A percentile compares a stretch with the other conserved stretches of the same genome.
Evolutionary conservation across 805 yeast genomes (phyloP).

Genomic region (Yamadazyma sp.): DNA sequence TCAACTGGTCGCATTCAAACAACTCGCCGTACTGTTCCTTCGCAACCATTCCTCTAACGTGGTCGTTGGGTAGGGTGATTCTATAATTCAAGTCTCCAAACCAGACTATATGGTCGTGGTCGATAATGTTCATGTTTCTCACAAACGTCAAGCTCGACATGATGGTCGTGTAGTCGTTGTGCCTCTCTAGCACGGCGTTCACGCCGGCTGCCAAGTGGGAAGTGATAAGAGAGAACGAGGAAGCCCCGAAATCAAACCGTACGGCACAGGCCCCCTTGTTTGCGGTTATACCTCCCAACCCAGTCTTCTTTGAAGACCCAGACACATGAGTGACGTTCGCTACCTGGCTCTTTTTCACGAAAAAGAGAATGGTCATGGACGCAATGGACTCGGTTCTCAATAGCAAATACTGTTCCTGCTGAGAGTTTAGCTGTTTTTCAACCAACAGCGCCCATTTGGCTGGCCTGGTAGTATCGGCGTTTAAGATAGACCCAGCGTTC

Average conservation of each 20-base stretch:
- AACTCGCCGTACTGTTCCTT: slow-evolving; percentile 48
- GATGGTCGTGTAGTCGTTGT: slow-evolving; percentile 77
- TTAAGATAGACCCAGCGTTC: slow-evolving; percentile 86
- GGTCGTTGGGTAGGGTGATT: slow-evolving; percentile 67
- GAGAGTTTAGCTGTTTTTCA: slow-evolving; percentile 56
- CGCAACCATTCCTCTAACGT: slow-evolving; percentile 58
- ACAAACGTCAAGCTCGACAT: slow-evolving; percentile 75
- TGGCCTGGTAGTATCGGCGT: slow-evolving; percentile 78
- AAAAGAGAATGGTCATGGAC: slow-evolving; percentile 62
- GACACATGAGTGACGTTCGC: slow-evolving; percentile 72
- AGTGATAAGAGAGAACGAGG: slow-evolving; percentile 80
- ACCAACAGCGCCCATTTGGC: slow-evolving; percentile 76
- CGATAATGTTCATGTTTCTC: slow-evolving; percentile 66
- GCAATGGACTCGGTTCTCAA: slow-evolving; percentile 76
- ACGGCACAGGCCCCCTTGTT: slow-evolving; percentile 97
- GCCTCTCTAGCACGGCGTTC: slow-evolving; percentile 77
- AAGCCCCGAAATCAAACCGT: slow-evolving; percentile 76
- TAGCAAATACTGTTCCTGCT: slow-evolving; percentile 50
- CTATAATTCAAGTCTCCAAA: slow-evolving; percentile 93
- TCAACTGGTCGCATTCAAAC: slow-evolving; percentile 75
- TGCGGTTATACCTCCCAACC: slow-evolving; percentile 95
- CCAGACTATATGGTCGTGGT: slow-evolving; percentile 88
- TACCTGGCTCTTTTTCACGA: slow-evolving; percentile 45
- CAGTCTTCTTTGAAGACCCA: slow-evolving; percentile 94
- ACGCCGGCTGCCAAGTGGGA: slow-evolving; percentile 95